Evolutionary conservation across 805 yeast species (phyloP).

Genomic region (Diddensiella transvaalensis): DNA sequence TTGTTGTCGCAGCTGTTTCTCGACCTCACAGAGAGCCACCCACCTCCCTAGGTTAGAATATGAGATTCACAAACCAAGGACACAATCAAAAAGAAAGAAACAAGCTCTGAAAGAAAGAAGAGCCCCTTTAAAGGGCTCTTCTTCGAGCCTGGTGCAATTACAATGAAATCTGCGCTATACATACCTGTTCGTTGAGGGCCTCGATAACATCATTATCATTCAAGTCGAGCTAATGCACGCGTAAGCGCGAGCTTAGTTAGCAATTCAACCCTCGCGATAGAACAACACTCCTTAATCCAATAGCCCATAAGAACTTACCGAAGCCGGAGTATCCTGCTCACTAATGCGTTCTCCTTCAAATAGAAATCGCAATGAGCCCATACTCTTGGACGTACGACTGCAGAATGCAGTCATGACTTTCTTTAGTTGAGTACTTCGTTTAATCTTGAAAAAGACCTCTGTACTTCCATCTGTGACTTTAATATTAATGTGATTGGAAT

Average conservation of each 20-base stretch:
- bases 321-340: conserved; percentile 89
- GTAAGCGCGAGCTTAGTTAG: not conserved
- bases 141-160: too few relatives aligned
- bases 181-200: conserved; percentile 89
- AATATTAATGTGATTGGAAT: conserved; percentile 76
- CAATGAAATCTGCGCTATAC: conserved; percentile 14
- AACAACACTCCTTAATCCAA: not conserved
- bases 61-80: not conserved
- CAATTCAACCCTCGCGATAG: conserved; percentile 9
- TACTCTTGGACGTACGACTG: conserved; percentile 91
- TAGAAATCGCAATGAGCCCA: conserved; percentile 78
- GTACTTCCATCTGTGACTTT: conserved; percentile 92
- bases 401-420: conserved; percentile 98
- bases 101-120: not conserved
- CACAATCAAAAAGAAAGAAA: not conserved
- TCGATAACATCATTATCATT: conserved; percentile 96
- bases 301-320: conserved; percentile 32
- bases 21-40: not conserved
- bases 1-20: too few relatives aligned
- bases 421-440: conserved; percentile 84
- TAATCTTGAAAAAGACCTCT: conserved; percentile 93
- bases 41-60: conserved; percentile 3
- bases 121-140: too few relatives aligned
- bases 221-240: conserved; percentile 56
- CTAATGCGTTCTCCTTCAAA: conserved; percentile 89